These are phyloP conservation scores for Echites panduratus DNA, from an alignment of 257 asterid genomes.

Conservation along the genomic window DNA sequence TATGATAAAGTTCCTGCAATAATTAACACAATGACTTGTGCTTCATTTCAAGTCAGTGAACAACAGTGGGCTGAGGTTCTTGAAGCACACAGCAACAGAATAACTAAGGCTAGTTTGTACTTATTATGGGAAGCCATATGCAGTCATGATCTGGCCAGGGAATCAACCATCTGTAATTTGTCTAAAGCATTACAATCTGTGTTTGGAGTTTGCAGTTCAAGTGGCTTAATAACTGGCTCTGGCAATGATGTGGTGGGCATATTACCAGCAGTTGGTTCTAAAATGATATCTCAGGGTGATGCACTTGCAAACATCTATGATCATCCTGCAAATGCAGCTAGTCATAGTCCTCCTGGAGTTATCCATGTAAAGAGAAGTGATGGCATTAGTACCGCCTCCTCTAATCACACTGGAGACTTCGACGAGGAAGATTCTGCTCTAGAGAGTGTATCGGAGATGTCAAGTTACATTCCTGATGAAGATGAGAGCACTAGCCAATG, in stretches of 20 bases:
- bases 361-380: slow-evolving; percentile 10
- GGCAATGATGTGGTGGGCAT: not conserved
- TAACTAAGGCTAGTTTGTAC: slow-evolving; percentile 31
- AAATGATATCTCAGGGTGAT: slow-evolving; percentile 6
- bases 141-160: slow-evolving; percentile 34
- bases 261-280: slow-evolving; percentile 15
- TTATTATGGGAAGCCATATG: slow-evolving; percentile 37
- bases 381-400: not conserved
- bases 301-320: not conserved
- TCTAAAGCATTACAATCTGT: slow-evolving; percentile 45
- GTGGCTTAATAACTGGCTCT: slow-evolving; percentile 13
- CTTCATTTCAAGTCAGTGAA: slow-evolving; percentile 61
- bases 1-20: slow-evolving; percentile 44
- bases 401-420: not conserved
- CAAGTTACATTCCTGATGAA: slow-evolving; percentile 1
- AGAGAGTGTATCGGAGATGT: slow-evolving; percentile 14
- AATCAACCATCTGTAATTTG: slow-evolving; percentile 49
- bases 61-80: slow-evolving; percentile 60
- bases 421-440: slow-evolving; percentile 13
- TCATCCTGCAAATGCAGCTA: slow-evolving; percentile 10
- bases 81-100: slow-evolving; percentile 42
- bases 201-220: slow-evolving; percentile 30
- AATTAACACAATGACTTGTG: slow-evolving; percentile 54
- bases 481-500: slow-evolving; percentile 4
- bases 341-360: slow-evolving; percentile 8